Evolutionary conservation across 2,329 filamentous ascomycete species (phyloP), one percentile per base, ranked within the genome.

Genomic region (Drechmeria coniospora): DNA sequence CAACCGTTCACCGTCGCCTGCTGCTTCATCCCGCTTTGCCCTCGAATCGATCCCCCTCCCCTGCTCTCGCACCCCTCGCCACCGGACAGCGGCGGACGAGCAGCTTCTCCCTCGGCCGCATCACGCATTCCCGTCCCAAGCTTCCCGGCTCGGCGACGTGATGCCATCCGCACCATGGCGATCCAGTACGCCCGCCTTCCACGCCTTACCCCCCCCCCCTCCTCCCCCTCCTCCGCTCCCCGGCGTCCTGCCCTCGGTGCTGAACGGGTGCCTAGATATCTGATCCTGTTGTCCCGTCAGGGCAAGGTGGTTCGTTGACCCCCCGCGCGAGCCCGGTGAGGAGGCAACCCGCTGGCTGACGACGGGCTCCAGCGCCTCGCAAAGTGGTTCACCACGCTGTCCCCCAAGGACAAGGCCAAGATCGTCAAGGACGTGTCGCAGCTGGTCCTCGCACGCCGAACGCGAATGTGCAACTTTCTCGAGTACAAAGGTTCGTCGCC

Each of bases 401-500:
- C 87, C 20, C 90, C 90, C 38, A 94, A 79, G 59, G 90, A 98
- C 51, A 98, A 98, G 65, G 90, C 87, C 59, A 98, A 98, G 69
- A 95, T 98, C 52, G 87, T 98, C 68, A 98, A 98, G 60, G 90
- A 98, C 66, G 90, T 98, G 47, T 84, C 90, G 35, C 90, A 95
- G 59, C 79, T 95, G 27, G 90, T 98, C 43, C 76, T 98, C 41
- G 90, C 90, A 37, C 74, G 90, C 43, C 74, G 90, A 49, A 95
- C 90, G 34, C 83, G 90, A 54, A 98, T 98, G 90, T 98, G 90
- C 72, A 98, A 98, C 61, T 98, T 98, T 58, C 72, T 98, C 35
- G 90, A 98, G 54, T 98, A 98, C 59, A 98, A 98, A 74, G 87
- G 87, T 92, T 42, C 26, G 51, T 37, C 20, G 28, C 27, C 26